Evolutionary conservation across 176 grass and related monocot species (phyloP), one percentile per base, ranked within the genome.

Genomic region (Olyra latifolia): DNA sequence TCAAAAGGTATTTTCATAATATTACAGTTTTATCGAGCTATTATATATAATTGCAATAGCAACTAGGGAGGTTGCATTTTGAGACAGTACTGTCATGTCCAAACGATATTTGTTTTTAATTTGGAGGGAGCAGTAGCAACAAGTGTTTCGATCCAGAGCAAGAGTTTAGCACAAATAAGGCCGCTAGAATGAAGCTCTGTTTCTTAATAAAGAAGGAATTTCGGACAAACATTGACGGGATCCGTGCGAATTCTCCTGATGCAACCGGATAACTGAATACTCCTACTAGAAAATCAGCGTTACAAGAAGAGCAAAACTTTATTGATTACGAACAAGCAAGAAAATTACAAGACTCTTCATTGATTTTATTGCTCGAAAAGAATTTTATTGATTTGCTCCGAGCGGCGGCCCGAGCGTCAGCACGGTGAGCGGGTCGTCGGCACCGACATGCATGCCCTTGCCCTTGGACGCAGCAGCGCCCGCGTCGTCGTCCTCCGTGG

Each of bases 331-430:
- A n/a, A 12, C 39, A 67, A 42, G 17, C 35, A 67, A 13, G 64
- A 7, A 55, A 22, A 66, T 2, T 66, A 42, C 38, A 62, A 62
- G 56, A 23, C 71, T 6, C 24, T 47, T 62, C 40, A 30, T 13
- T 44, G 32, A 55, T 56, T 14, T 35, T 35, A 35, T 35, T 2
- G 32, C 32, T 35, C 32, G 4, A 35, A 35, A 35, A 1, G 32
- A 35, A 35, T 35, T 35, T 35, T 35, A 35, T 35, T 35, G 32
- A 35, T 35, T 35, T 35, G 32, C 32, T n/a, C n/a, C n/a, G n/a
- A 74, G 49, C 35, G 9, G 0, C 38, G 64, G 28, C 24, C 67
- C 67, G 65, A 92, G 71, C 82, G 49, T 78, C n/a, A 54, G 32
- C 67, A 52, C 28, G 19, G 80, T n/a, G 66, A 47, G 25, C 10